Conservation (phyloP, 2,329 filamentous ascomycete genomes). For the Paramyrothecium sp. region DNA sequence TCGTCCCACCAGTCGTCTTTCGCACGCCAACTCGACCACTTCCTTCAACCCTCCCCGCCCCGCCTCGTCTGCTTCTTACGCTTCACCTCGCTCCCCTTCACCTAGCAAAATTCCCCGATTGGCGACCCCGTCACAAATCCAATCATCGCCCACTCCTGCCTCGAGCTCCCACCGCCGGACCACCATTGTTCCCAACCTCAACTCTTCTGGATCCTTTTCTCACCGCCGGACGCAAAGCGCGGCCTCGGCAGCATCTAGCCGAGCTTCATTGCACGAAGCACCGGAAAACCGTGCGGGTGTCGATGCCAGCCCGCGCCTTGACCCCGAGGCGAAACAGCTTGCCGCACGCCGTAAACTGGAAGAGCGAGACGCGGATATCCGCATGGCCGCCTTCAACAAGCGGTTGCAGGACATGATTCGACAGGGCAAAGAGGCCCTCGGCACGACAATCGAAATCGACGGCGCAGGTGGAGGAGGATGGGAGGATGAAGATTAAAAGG, state of each 20-base stretch:
- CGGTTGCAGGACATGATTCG: slow-evolving; percentile 83
- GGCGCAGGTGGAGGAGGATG: slow-evolving; percentile 35
- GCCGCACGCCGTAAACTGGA: slow-evolving; percentile 70
- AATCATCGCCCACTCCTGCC: slow-evolving; percentile 11
- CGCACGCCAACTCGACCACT: slow-evolving; percentile 26
- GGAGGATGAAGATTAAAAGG: slow-evolving; percentile 37
- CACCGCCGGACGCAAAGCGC: slow-evolving; percentile 46
- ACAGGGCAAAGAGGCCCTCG: slow-evolving; percentile 84
- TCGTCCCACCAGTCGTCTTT: slow-evolving; percentile 41
- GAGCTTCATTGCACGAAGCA: slow-evolving; percentile 10
- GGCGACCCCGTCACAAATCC: slow-evolving; percentile 5
- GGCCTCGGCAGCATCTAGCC: slow-evolving; percentile 38
- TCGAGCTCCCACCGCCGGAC: slow-evolving; percentile 6
- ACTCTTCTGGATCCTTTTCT: slow-evolving; percentile 11
- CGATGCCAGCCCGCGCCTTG: slow-evolving; percentile 46
- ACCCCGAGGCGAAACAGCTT: slow-evolving; percentile 69
- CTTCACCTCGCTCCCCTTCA: slow-evolving; percentile 28
- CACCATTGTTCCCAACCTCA: not conserved
- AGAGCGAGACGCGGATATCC: slow-evolving; percentile 75
- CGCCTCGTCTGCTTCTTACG: slow-evolving; percentile 29
- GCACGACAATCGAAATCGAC: slow-evolving; percentile 67
- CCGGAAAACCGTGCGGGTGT: slow-evolving; percentile 5
- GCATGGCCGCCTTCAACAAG: slow-evolving; percentile 76
- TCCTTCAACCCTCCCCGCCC: slow-evolving; percentile 13
- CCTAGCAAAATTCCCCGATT: slow-evolving; percentile 43